Conservation (phyloP, 768 basidiomycete species). For the Russula sp. region DNA sequence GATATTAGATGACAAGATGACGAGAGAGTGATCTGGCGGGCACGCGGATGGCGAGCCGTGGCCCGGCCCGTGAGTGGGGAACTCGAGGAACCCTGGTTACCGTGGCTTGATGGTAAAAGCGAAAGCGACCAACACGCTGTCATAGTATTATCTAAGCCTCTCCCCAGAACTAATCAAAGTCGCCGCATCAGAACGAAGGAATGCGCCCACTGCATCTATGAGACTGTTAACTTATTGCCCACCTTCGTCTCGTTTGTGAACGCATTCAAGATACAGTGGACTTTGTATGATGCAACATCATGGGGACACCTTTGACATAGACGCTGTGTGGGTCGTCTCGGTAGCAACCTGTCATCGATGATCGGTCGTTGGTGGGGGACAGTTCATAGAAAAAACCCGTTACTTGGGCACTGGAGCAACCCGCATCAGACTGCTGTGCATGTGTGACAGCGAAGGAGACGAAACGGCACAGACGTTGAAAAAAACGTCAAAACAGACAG, state of each 20-base stretch:
- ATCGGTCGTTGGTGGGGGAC: too few relatives aligned
- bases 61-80: conserved; percentile 21
- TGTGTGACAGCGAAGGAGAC: too few relatives aligned
- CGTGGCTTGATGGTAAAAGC: conserved; percentile 36
- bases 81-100: conserved; percentile 2
- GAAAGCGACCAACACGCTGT: conserved; percentile 39
- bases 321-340: conserved; percentile 15
- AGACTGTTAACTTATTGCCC: not conserved
- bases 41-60: conserved; percentile 16
- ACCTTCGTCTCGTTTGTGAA: conserved; percentile 15
- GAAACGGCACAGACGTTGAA: too few relatives aligned
- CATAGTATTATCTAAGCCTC: conserved; percentile 34
- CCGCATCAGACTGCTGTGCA: too few relatives aligned
- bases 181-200: too few relatives aligned
- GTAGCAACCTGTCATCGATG: too few relatives aligned
- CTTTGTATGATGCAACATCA: not conserved
- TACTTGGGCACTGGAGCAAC: too few relatives aligned
- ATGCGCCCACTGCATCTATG: not conserved
- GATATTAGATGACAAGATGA: conserved; percentile 17
- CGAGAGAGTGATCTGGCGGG: conserved; percentile 25
- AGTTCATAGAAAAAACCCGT: too few relatives aligned
- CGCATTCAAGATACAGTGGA: conserved; percentile 2
- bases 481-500: too few relatives aligned
- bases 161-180: conserved; percentile 49
- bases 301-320: conserved; percentile 8